These are phyloP conservation scores for Phytopythium aichiense DNA, from an alignment of 352 stramenopile species.

Conservation along the genomic window DNA sequence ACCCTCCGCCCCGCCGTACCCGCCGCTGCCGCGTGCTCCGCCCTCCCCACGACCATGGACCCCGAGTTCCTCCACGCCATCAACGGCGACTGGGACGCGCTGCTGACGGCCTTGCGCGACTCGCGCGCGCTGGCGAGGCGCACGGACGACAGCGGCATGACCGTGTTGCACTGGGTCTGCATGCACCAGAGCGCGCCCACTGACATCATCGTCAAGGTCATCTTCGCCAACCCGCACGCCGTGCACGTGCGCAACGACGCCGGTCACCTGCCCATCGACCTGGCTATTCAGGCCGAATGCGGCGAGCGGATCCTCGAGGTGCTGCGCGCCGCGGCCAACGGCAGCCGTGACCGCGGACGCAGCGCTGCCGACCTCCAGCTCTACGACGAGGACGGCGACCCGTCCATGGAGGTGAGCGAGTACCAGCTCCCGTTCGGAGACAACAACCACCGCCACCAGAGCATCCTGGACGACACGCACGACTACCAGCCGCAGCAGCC, in stretches of 20 bases:
- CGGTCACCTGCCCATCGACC: conserved; percentile 68
- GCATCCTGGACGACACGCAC: conserved; percentile 19
- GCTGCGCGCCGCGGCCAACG: conserved; percentile 45
- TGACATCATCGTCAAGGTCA: conserved; percentile 75
- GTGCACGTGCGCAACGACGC: conserved; percentile 70
- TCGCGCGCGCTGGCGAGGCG: conserved; percentile 52
- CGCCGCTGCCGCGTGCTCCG: no score
- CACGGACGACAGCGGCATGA: conserved; percentile 72
- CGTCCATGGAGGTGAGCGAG: conserved; percentile 29
- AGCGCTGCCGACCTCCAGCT: conserved; percentile 14
- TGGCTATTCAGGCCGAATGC: conserved; percentile 71
- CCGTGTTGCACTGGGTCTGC: conserved; percentile 75
- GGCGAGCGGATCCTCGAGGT: conserved; percentile 71
- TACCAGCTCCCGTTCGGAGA: conserved; percentile 36
- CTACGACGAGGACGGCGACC: conserved; percentile 32
- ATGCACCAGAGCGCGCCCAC: conserved; percentile 70
- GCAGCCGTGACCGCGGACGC: conserved; percentile 28
- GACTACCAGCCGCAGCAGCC: conserved; percentile 29
- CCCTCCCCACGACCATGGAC: conserved; percentile 37
- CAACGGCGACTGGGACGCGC: conserved; percentile 75
- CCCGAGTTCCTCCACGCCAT: conserved; percentile 72
- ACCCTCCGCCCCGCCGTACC: not conserved
- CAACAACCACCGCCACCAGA: conserved; percentile 32
- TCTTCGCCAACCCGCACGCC: conserved; percentile 73
- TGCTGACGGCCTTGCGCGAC: conserved; percentile 60